Conservation (phyloP, 352 stramenopile genomes). For the Phytophthora niederhauseri region DNA sequence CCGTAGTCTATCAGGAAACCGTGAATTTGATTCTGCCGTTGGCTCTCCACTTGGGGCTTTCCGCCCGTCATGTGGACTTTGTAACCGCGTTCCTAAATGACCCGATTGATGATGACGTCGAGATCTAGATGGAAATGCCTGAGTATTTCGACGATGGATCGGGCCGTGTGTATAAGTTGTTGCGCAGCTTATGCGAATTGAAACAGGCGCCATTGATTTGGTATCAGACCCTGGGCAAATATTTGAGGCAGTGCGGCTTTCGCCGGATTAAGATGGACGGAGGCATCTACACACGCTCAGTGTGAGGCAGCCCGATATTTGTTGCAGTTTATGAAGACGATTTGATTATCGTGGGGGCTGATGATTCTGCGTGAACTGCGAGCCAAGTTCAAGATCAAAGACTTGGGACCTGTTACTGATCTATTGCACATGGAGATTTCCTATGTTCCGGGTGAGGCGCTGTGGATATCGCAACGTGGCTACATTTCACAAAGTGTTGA, state of each 20-base stretch:
- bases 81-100: neutral
- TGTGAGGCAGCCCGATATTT: conserved; percentile 12
- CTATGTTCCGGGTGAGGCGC: conserved; percentile 1
- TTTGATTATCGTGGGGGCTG: conserved; percentile 1
- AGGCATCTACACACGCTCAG: conserved; percentile 7
- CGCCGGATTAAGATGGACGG: conserved; percentile 11
- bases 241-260: conserved; percentile 7
- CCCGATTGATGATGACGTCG: conserved; percentile 3
- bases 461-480: conserved; percentile 14
- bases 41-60: too few species aligned
- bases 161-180: too few species aligned
- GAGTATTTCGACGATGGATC: conserved; percentile 15
- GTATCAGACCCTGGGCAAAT: conserved; percentile 14
- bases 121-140: conserved; percentile 19
- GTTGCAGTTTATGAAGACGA: conserved; percentile 13
- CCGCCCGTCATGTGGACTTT: too few species aligned
- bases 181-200: too few species aligned
- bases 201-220: neutral
- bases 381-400: conserved; percentile 14
- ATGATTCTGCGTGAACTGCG: conserved; percentile 8
- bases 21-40: neutral
- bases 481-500: conserved; percentile 17
- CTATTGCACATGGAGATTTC: too few species aligned
- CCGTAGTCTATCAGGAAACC: neutral
- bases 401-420: neutral